Base-by-base conservation (phyloP, 331 rosid genomes). In the Spiraea crenata region DNA sequence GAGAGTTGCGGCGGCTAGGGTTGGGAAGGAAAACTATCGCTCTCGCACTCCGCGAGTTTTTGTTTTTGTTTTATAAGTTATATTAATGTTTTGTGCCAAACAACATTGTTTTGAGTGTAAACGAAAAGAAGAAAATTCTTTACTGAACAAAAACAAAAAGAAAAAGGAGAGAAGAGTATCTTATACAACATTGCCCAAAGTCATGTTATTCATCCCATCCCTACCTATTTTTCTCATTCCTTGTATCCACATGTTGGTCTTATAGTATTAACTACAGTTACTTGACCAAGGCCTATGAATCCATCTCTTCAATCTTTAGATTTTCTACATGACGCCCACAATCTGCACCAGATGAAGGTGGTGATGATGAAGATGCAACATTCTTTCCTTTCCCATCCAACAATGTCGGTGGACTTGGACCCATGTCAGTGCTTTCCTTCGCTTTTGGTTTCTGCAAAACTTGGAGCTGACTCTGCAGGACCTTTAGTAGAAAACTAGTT, bases 381-480 rank as follows among this genome's bases (percentile, higher is more conserved):
- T 34, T 45, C 92, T 88, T 83, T 74, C 80, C 92, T 82, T 80
- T 83, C 80, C 65, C 72, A 81, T 75, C 86, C 48, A 69, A 71
- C 45, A 80, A 54, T 19, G 85, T 20, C 56, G 77, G 20, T 54
- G 82, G 64, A 4, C 65, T 42, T 54, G 82, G 64, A 4, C 65
- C 48, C 5, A 16, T 63, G 55, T 76, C 81, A 55, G 44, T 69
- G 72, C 70, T 75, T 74, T 66, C 81, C 17, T 73, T 78, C 3
- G 65, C 72, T 61, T 69, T 74, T 13, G 71, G 77, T 59, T 73
- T 82, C 82, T 79, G 85, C 63, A 93, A 79, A 73, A 63, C 83
- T 76, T 73, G 85, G 57, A 87, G 82, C 72, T 90, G 92, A 69
- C 80, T 81, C 80, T 88, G 88, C 72, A 88, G 77, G 58, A 69